A percentile compares a stretch with the other conserved stretches of the same genome.
Conservation (phyloP, 192 early-diverging fungal species). For the Glomus cerebriforme region DNA sequence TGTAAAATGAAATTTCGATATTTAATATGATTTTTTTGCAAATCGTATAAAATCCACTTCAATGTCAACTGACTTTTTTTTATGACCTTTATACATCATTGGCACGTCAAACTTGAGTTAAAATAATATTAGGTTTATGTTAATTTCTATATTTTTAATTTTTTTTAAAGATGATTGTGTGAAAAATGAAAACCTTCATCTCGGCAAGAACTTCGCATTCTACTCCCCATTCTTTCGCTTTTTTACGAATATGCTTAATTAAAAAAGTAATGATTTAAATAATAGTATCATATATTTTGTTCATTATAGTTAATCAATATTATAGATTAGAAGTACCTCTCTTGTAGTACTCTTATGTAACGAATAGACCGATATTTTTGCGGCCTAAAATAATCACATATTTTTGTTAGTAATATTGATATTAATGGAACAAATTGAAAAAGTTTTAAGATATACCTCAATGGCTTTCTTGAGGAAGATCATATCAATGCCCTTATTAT, state of each 20-base stretch:
- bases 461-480: constrained; percentile 72
- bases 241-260: constrained; percentile 59
- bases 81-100: constrained; percentile 82
- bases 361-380: constrained; percentile 70
- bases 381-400: constrained; percentile 40
- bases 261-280: not conserved
- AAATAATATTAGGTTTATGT: not conserved
- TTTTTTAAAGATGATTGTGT: not conserved
- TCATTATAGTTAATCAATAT: not conserved
- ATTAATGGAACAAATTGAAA: not conserved
- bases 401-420: not conserved
- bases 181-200: constrained; percentile 51
- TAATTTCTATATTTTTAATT: not conserved
- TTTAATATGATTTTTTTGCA: constrained; percentile 39
- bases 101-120: constrained; percentile 66
- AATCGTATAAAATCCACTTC: constrained; percentile 73
- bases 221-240: constrained; percentile 73
- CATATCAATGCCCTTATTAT: constrained; percentile 74
- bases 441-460: constrained; percentile 40
- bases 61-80: constrained; percentile 70
- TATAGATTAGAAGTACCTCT: constrained; percentile 43
- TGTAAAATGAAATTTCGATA: not conserved
- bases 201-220: constrained; percentile 73
- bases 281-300: not conserved
- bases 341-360: constrained; percentile 80